A percentile compares a stretch with the other conserved stretches of the same genome.
phyloP scores from a whole-genome alignment of 345 rosid genomes.

The Salix caprea region DNA sequence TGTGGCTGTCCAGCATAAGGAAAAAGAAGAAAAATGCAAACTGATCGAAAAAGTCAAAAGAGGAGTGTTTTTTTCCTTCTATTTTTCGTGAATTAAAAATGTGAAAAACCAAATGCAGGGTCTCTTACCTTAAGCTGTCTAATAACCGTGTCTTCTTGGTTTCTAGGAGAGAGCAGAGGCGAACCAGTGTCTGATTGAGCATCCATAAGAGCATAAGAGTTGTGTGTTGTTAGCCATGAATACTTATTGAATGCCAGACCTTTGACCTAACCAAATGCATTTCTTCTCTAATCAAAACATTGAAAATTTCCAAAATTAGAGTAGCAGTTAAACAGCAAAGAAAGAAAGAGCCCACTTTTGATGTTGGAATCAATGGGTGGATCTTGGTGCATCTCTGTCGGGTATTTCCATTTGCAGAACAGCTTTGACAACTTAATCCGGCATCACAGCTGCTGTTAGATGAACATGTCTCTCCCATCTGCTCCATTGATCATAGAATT shows the following conservation, averaged over 20 bases:
- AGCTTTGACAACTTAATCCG: slow-evolving; percentile 79
- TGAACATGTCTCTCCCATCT: slow-evolving; percentile 90
- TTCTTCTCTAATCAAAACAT: background rate
- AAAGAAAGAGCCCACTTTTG: slow-evolving; percentile 44
- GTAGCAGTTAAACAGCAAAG: background rate
- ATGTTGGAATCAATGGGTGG: slow-evolving; percentile 61
- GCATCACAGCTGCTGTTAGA: slow-evolving; percentile 50
- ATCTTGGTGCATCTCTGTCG: slow-evolving; percentile 71
- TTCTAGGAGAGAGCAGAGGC: slow-evolving; percentile 41
- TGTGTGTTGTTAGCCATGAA: slow-evolving; percentile 92
- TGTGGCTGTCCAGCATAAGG: background rate
- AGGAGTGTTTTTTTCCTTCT: background rate
- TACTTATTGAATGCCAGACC: slow-evolving; percentile 82
- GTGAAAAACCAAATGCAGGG: slow-evolving; percentile 6
- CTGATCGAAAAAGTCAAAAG: background rate
- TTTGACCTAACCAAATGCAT: slow-evolving; percentile 52
- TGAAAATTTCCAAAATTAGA: background rate
- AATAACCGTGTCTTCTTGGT: slow-evolving; percentile 85
- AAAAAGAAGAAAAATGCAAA: background rate
- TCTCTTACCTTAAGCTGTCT: slow-evolving; percentile 63
- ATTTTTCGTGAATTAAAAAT: background rate
- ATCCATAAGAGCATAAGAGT: slow-evolving; percentile 56
- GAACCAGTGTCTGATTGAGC: slow-evolving; percentile 49
- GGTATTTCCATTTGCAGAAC: slow-evolving; percentile 63
- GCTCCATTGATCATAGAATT: background rate